phyloP scores from a whole-genome alignment of 2,329 filamentous ascomycete species.

The Verticillium tricorpus region DNA sequence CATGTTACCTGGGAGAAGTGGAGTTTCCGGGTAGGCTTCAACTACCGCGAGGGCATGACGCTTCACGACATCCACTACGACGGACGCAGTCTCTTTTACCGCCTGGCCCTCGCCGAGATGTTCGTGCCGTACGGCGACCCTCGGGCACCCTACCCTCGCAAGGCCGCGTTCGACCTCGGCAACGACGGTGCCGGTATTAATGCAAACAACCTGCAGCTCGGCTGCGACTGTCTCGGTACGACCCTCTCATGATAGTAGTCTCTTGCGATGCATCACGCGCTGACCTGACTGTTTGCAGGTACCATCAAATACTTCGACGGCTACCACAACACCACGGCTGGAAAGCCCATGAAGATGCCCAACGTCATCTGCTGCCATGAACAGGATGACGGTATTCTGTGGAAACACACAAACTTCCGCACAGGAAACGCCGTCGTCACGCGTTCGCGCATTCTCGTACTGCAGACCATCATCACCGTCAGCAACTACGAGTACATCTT shows the following conservation, averaged over 20 bases:
- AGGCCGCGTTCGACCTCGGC: slow-evolving; percentile 37
- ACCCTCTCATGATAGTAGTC: not conserved
- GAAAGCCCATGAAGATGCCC: slow-evolving; percentile 35
- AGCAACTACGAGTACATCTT: slow-evolving; percentile 53
- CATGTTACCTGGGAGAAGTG: slow-evolving; percentile 50
- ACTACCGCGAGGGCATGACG: slow-evolving; percentile 40
- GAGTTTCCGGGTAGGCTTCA: slow-evolving; percentile 47
- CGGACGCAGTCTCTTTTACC: slow-evolving; percentile 50
- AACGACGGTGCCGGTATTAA: slow-evolving; percentile 44
- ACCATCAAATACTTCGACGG: slow-evolving; percentile 31
- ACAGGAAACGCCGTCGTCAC: slow-evolving; percentile 40
- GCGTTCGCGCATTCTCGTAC: slow-evolving; percentile 57
- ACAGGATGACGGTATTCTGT: slow-evolving; percentile 33
- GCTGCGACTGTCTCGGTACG: slow-evolving; percentile 44
- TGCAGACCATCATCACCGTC: slow-evolving; percentile 64
- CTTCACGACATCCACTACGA: slow-evolving; percentile 50
- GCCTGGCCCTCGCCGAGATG: slow-evolving; percentile 51
- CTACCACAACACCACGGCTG: slow-evolving; percentile 43
- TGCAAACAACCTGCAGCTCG: slow-evolving; percentile 38
- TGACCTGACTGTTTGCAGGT: not conserved
- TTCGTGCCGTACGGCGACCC: slow-evolving; percentile 64
- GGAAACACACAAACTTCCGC: slow-evolving; percentile 42
- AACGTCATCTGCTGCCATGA: slow-evolving; percentile 55
- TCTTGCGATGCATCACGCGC: not conserved
- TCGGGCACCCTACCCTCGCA: slow-evolving; percentile 53